These are phyloP conservation scores for Obelidium mucronatum DNA, from an alignment of 192 early-diverging fungal genomes.

Conservation along the genomic window DNA sequence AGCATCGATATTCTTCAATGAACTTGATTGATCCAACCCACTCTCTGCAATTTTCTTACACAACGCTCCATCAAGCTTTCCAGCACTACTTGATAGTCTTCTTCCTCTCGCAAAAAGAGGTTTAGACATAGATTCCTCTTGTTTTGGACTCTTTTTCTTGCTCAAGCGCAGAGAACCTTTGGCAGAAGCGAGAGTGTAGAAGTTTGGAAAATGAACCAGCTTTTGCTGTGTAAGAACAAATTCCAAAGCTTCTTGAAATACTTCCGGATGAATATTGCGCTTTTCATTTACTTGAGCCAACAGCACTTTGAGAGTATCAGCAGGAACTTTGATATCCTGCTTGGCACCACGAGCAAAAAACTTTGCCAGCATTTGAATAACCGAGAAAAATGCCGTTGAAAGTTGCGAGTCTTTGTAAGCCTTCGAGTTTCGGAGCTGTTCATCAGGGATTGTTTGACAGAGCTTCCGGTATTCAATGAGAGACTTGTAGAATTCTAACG, in stretches of 20 bases:
- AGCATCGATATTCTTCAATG: neutral
- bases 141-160: slow-evolving; percentile 21
- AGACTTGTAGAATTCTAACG: slow-evolving; percentile 11
- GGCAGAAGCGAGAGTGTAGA: slow-evolving; percentile 24
- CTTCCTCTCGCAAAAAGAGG: neutral
- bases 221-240: slow-evolving; percentile 30
- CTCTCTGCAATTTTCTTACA: neutral
- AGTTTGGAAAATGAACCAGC: slow-evolving; percentile 26
- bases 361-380: slow-evolving; percentile 24
- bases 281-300: slow-evolving; percentile 33
- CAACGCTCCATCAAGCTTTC: neutral
- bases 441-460: slow-evolving; percentile 10
- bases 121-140: neutral
- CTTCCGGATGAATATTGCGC: slow-evolving; percentile 40
- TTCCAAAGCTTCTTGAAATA: slow-evolving; percentile 39
- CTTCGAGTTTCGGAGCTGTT: slow-evolving; percentile 26
- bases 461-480: neutral
- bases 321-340: slow-evolving; percentile 34
- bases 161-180: slow-evolving; percentile 6
- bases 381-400: slow-evolving; percentile 20
- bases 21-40: neutral
- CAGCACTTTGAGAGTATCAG: slow-evolving; percentile 17
- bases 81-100: neutral
- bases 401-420: neutral
- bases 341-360: slow-evolving; percentile 19